phyloP scores from a whole-genome alignment of 768 basidiomycete species.

The Russula sp. region DNA sequence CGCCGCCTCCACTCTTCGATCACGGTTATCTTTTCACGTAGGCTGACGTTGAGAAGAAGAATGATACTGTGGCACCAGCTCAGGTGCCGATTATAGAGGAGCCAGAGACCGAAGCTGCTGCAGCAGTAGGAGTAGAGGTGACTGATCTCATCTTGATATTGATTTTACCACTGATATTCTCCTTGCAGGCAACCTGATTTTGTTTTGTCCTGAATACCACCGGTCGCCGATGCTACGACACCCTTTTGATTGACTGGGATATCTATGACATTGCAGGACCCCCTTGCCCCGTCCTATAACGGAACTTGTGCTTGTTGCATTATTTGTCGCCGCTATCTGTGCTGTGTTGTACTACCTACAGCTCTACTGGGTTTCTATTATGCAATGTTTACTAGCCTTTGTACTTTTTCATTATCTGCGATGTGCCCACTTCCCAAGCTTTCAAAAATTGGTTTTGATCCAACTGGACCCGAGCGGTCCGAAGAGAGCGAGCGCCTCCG shows the following conservation, averaged over 20 bases:
- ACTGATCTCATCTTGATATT: background rate
- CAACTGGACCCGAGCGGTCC: constrained; percentile 1
- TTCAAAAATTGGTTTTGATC: background rate
- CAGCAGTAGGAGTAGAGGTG: background rate
- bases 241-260: constrained; percentile 6
- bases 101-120: constrained; percentile 19
- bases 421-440: background rate
- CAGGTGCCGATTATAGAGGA: constrained; percentile 21
- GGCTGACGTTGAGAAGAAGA: constrained; percentile 19
- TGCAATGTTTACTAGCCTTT: constrained; percentile 17
- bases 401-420: constrained; percentile 5
- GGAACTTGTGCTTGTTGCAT: constrained; percentile 18
- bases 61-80: constrained; percentile 5
- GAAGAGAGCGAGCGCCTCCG: background rate
- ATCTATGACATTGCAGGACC: constrained; percentile 19
- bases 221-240: background rate
- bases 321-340: constrained; percentile 17
- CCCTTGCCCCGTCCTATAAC: constrained; percentile 14
- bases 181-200: constrained; percentile 12
- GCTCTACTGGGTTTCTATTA: constrained; percentile 18
- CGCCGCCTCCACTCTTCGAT: constrained; percentile 2
- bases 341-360: constrained; percentile 20
- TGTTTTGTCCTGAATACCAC: constrained; percentile 10
- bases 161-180: background rate
- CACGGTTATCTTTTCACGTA: background rate